Base-by-base conservation (phyloP, 768 basidiomycete species). In the Naganishia onofrii region DNA sequence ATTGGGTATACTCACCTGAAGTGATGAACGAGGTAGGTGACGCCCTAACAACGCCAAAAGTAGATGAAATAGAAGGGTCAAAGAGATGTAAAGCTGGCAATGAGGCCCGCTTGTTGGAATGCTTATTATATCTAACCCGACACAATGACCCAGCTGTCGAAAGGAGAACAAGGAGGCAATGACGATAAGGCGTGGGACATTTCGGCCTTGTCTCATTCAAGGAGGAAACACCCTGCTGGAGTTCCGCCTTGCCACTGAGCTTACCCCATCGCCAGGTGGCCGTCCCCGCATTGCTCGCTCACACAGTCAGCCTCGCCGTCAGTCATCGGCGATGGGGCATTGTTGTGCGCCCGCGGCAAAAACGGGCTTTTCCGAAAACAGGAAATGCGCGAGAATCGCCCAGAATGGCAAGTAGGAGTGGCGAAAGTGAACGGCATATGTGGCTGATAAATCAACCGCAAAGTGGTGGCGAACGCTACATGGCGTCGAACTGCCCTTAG, bases 261-360 rank as follows among this genome's bases (percentile, higher is more conserved):
- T n/a, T n/a, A n/a, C n/a, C n/a, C n/a, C n/a, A n/a, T n/a, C 28
- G 32, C 28, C 17, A 6, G 55, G 55, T 10, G 55, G 10, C 29
- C 9, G 13, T 28, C 55, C 29, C 55, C n/a, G n/a, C n/a, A n/a
- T 51, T 1, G n/a, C 48, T 51, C 3, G 48, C 48, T 26, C 3
- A 21, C 34, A 6, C 34, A 38, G 57, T 58, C 57, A 34, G 57
- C 57, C 32, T 34, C 8, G 3, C 34, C 15, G 34, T 0, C 29
- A 58, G 34, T 63, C 38, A 63, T 63, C 60, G 60, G 23, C 60
- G 60, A 63, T 63, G 58, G 34, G 28, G 29, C 34, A 58, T 63
- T 63, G 60, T n/a, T n/a, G 57, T 58, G 32, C 57, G 23, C 60
- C 31, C 60, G 17, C 8, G 2, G n/a, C 57, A 38, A 32, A n/a